Percentiles rank a stretch among this genome's conserved stretches.
phyloP scores from a whole-genome alignment of 2,329 filamentous ascomycete species.

The Coniochaeta sp. region DNA sequence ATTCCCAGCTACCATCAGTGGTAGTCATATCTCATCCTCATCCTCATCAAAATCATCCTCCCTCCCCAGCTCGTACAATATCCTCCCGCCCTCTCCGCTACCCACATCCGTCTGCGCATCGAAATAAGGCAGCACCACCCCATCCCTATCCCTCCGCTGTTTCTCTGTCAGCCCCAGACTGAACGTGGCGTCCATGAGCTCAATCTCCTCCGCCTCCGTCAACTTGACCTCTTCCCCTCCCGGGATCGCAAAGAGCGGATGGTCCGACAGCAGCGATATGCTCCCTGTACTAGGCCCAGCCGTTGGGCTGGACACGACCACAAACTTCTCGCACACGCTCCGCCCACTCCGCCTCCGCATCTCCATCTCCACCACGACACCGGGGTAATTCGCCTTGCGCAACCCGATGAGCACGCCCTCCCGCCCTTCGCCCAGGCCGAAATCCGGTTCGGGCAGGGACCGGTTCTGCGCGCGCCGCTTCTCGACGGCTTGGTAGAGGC shows the following conservation, averaged over 20 bases:
- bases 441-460: slow-evolving; percentile 67
- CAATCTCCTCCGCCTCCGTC: slow-evolving; percentile 36
- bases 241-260: slow-evolving; percentile 57
- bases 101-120: slow-evolving; percentile 82
- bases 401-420: slow-evolving; percentile 74
- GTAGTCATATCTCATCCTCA: slow-evolving; percentile 70
- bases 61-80: slow-evolving; percentile 91
- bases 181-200: slow-evolving; percentile 69
- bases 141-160: slow-evolving; percentile 78
- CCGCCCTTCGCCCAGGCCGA: slow-evolving; percentile 68
- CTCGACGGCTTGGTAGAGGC: slow-evolving; percentile 66
- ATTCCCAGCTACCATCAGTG: slow-evolving; percentile 7
- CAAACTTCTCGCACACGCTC: slow-evolving; percentile 62
- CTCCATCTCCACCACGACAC: slow-evolving; percentile 76
- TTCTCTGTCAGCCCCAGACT: slow-evolving; percentile 82
- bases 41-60: slow-evolving; percentile 76
- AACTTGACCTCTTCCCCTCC: slow-evolving; percentile 26
- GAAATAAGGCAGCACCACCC: slow-evolving; percentile 89
- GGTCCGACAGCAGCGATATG: slow-evolving; percentile 64
- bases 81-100: slow-evolving; percentile 80
- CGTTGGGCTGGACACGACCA: slow-evolving; percentile 25
- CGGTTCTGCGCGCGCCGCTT: slow-evolving; percentile 69
- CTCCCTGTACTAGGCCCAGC: slow-evolving; percentile 18
- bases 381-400: slow-evolving; percentile 35
- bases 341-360: slow-evolving; percentile 77